Evolutionary conservation across 768 basidiomycete species (phyloP).

Genomic region (Podaxis rugospora): DNA sequence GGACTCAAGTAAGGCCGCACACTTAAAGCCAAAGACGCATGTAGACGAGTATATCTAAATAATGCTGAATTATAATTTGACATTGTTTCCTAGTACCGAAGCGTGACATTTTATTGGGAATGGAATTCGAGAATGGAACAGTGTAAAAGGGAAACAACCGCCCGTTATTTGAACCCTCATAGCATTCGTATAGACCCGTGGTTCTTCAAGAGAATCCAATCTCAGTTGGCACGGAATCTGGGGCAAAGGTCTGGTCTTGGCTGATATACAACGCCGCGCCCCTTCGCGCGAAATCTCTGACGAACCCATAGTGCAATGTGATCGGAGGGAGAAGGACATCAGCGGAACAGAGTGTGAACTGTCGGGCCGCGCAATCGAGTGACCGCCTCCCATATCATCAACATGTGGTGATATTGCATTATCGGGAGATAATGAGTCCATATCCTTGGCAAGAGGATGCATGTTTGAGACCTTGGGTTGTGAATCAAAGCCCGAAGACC

Average conservation of each 20-base stretch:
- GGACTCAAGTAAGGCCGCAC: too few relatives aligned
- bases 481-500: neutral
- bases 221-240: neutral
- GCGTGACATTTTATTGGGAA: too few relatives aligned
- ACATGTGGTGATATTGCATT: too few relatives aligned
- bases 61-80: too few relatives aligned
- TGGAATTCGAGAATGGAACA: too few relatives aligned
- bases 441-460: too few relatives aligned
- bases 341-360: neutral
- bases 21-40: too few relatives aligned
- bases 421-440: too few relatives aligned
- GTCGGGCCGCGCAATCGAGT: neutral
- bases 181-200: neutral
- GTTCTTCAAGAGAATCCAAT: neutral
- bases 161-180: neutral
- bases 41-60: too few relatives aligned
- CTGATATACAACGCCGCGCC: neutral
- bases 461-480: too few relatives aligned
- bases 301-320: neutral
- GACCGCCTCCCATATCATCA: neutral
- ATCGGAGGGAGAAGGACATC: neutral
- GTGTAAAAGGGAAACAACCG: neutral
- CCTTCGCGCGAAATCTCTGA: neutral
- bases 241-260: neutral
- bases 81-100: too few relatives aligned